Evolutionary conservation across 2,329 filamentous ascomycete genomes (phyloP), one percentile per base, ranked within the genome.

Genomic region (Nannizzia gypsea): DNA sequence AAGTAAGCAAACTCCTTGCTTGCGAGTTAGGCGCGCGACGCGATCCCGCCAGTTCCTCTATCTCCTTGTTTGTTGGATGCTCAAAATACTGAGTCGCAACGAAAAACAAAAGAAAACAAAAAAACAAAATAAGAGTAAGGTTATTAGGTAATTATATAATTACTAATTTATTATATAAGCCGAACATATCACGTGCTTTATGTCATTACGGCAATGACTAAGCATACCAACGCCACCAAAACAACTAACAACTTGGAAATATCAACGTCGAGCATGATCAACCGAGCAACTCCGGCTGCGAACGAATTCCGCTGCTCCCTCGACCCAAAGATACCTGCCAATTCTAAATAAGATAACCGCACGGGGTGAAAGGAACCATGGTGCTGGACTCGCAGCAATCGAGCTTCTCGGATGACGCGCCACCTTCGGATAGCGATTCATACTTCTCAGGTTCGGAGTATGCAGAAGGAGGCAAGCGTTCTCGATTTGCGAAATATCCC

Each of bases 401-500:
- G 17, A 31, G n/a, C 44, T 31, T 31, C 6, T 9, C 56, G 20
- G 59, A 57, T 36, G 57, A 61, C 36, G 26, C 34, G 36, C 54
- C 59, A 22, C 48, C 58, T n/a, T 60, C 61, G 31, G 54, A 61
- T 44, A 40, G 22, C 34, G 61, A 63, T 48, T 57, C 61, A 34
- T 63, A 63, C 54, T 61, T 56, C 57, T 55, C 54, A 6, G 48
- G 50, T 3, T 38, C 57, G 3, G 42, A 28, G 15, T 34, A 31
- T 26, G n/a, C 20, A 52, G 48, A 31, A 28, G 13, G 26, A n/a
- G 46, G 58, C n/a, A 5, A 42, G 20, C 26, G 55, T 61, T 61
- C 28, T 36, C 61, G 42, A 36, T 56, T 67, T 40, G 60, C 60
- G 13, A 64, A 58, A 38, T 63, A 63, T 56, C 64, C 56, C 34